phyloP scores from a whole-genome alignment of 257 asterid species.

The Petunia secreta region DNA sequence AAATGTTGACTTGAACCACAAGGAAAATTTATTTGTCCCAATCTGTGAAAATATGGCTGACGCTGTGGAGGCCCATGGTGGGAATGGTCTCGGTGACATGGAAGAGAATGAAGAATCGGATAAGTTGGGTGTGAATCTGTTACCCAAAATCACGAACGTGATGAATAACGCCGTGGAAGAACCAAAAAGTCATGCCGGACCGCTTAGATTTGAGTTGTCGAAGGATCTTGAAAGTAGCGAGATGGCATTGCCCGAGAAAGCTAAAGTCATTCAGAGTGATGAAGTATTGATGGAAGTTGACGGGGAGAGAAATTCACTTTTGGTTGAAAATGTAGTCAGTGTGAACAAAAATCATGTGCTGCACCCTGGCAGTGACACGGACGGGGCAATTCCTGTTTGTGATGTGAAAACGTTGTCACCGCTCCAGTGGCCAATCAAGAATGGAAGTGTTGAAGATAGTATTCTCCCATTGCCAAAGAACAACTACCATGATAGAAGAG shows the following conservation, averaged over 20 bases:
- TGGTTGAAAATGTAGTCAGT: slow-evolving; percentile 25
- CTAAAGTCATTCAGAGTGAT: slow-evolving; percentile 21
- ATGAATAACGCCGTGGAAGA: slow-evolving; percentile 33
- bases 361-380: not conserved
- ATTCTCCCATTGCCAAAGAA: slow-evolving; percentile 46
- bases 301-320: slow-evolving; percentile 22
- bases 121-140: slow-evolving; percentile 43
- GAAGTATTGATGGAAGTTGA: slow-evolving; percentile 35
- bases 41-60: slow-evolving; percentile 25
- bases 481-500: slow-evolving; percentile 60
- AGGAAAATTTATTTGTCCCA: slow-evolving; percentile 35
- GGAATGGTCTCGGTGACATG: slow-evolving; percentile 26
- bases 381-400: slow-evolving; percentile 24
- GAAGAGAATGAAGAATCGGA: slow-evolving; percentile 45
- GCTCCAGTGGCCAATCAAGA: slow-evolving; percentile 10
- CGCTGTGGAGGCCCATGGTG: slow-evolving; percentile 28
- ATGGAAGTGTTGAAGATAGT: slow-evolving; percentile 27
- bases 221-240: not conserved
- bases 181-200: slow-evolving; percentile 34
- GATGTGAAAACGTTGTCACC: slow-evolving; percentile 16
- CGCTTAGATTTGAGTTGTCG: slow-evolving; percentile 34
- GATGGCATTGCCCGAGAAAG: slow-evolving; percentile 16
- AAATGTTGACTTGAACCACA: slow-evolving; percentile 21
- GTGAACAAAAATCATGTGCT: slow-evolving; percentile 22
- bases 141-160: slow-evolving; percentile 24